Conservation (phyloP, 2,329 filamentous ascomycete species). For the Endocalyx cinctus region DNA sequence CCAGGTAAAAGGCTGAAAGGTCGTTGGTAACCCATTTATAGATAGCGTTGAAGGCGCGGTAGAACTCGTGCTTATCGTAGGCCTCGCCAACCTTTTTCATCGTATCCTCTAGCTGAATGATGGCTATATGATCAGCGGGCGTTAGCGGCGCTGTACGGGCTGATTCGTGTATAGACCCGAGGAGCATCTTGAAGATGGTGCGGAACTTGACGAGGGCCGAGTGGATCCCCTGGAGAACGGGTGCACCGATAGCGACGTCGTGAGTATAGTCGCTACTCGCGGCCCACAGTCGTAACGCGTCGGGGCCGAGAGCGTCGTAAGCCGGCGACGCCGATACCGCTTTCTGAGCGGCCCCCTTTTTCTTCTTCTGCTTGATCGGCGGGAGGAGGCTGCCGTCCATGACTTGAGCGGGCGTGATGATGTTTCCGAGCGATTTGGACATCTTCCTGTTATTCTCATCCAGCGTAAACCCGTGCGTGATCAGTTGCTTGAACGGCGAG, state of each 20-base stretch:
- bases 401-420: constrained; percentile 74
- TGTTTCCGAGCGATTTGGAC: constrained; percentile 95
- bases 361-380: constrained; percentile 58
- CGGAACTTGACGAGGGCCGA: constrained; percentile 79
- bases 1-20: constrained; percentile 90
- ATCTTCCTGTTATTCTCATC: constrained; percentile 93
- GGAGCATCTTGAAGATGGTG: constrained; percentile 83
- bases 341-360: too few relatives aligned
- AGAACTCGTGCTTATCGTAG: constrained; percentile 73
- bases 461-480: constrained; percentile 93
- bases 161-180: constrained; percentile 65
- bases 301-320: constrained; percentile 73
- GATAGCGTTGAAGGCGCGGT: constrained; percentile 67
- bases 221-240: constrained; percentile 73
- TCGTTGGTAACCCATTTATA: constrained; percentile 80
- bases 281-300: constrained; percentile 85
- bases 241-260: constrained; percentile 77
- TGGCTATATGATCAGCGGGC: constrained; percentile 66
- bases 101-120: constrained; percentile 66
- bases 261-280: constrained; percentile 87
- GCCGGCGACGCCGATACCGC: constrained; percentile 31
- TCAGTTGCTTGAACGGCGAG: constrained; percentile 79
- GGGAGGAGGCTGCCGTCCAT: constrained; percentile 78
- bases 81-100: constrained; percentile 60
- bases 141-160: constrained; percentile 48